Evolutionary conservation across 352 stramenopile species (phyloP).

Genomic region (Phytophthora idaei): DNA sequence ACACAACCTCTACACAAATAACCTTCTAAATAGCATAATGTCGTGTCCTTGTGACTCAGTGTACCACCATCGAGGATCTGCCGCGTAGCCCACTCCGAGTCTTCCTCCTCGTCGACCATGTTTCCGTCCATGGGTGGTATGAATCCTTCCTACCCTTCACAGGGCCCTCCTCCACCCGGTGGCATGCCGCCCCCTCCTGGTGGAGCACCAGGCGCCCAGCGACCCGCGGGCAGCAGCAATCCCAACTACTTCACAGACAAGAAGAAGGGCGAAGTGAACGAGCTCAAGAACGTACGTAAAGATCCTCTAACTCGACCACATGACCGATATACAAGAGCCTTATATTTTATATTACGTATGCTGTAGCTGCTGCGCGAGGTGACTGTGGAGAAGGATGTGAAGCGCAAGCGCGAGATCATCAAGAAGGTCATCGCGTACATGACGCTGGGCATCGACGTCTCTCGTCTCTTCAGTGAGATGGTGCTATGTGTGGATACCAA

Average conservation of each 20-base stretch:
- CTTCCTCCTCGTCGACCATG: conserved; percentile 14
- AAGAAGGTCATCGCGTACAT: conserved; percentile 99
- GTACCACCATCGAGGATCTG: conserved; percentile 33
- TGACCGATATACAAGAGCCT: neutral
- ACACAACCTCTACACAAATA: neutral
- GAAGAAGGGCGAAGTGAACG: conserved; percentile 96
- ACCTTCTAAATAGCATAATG: neutral
- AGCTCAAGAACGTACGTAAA: conserved; percentile 91
- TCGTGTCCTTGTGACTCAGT: conserved; percentile 15
- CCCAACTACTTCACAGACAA: conserved; percentile 90
- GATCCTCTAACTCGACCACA: conserved; percentile 8
- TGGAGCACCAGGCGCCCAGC: conserved; percentile 15
- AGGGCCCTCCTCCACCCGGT: conserved; percentile 25
- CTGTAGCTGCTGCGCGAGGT: conserved; percentile 95
- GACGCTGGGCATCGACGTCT: conserved; percentile 99
- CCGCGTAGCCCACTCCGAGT: conserved; percentile 19
- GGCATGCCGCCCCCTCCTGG: conserved; percentile 32
- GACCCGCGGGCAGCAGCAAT: conserved; percentile 46
- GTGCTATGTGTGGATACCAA: conserved; percentile 97
- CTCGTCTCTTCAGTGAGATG: conserved; percentile 99
- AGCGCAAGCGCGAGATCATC: conserved; percentile 99
- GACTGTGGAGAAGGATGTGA: conserved; percentile 96
- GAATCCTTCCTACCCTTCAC: conserved; percentile 38
- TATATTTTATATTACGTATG: neutral
- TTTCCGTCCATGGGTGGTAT: conserved; percentile 39